These are phyloP conservation scores for Lotmaria passim DNA, from an alignment of 208 protist genomes.

Conservation along the genomic window DNA sequence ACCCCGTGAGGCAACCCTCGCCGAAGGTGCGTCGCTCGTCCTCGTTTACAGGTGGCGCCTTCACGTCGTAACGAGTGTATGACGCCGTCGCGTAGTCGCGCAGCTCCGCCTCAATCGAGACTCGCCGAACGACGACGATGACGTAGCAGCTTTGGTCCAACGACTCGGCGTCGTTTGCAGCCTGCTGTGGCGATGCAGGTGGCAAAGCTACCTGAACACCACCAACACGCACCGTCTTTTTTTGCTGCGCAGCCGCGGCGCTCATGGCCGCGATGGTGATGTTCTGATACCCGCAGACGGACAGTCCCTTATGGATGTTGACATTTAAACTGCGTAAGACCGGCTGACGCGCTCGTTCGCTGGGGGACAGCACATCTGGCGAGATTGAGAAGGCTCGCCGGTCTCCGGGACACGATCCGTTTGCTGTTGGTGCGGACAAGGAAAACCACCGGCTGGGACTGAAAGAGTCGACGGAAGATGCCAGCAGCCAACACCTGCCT, in stretches of 20 bases:
- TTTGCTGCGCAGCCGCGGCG: slow-evolving; percentile 1
- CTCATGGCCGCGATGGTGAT: slow-evolving; percentile 1
- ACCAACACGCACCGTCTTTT: slow-evolving; percentile 11
- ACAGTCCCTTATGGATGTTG: slow-evolving; percentile 16
- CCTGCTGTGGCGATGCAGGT: not conserved
- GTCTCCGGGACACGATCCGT: not conserved
- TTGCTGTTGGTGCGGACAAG: not conserved
- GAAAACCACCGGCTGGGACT: slow-evolving; percentile 45
- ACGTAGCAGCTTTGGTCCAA: not conserved
- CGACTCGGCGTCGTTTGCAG: not conserved
- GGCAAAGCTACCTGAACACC: slow-evolving; percentile 28
- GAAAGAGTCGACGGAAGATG: slow-evolving; percentile 16
- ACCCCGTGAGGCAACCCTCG: slow-evolving; percentile 36
- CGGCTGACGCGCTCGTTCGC: slow-evolving; percentile 15
- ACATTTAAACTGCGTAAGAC: slow-evolving; percentile 14
- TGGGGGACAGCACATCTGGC: not conserved
- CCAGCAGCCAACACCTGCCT: slow-evolving; percentile 41
- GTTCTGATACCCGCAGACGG: slow-evolving; percentile 10
- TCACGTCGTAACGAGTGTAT: slow-evolving; percentile 24
- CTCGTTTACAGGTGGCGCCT: slow-evolving; percentile 17
- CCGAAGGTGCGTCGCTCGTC: slow-evolving; percentile 29
- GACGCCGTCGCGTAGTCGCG: slow-evolving; percentile 26
- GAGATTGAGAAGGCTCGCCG: slow-evolving; percentile 29
- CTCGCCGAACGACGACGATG: slow-evolving; percentile 23
- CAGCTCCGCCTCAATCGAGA: slow-evolving; percentile 41